Percentiles rank a stretch among this genome's conserved stretches.
Evolutionary conservation across 495 filamentous ascomycete species (phyloP).

Genomic region (Annulohypoxylon moriforme): DNA sequence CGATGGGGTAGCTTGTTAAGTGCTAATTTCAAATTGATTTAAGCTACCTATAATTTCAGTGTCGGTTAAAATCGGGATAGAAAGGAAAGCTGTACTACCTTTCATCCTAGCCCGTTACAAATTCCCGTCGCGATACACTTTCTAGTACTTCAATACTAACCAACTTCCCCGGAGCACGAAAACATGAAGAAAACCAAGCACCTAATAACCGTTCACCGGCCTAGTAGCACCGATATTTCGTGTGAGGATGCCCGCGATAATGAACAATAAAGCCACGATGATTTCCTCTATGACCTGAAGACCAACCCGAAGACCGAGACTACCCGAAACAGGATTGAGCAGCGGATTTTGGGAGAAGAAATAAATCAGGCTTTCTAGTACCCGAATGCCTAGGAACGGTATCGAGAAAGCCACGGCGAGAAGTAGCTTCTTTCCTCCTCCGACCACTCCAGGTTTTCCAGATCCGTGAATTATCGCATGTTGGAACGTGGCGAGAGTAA

Average conservation of each 20-base stretch:
- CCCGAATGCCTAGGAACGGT: conserved; percentile 47
- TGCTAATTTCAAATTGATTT: not conserved
- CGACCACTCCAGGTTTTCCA: not conserved
- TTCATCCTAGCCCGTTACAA: not conserved
- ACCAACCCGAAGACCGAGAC: conserved; percentile 43
- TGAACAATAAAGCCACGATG: conserved; percentile 42
- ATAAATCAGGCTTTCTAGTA: conserved; percentile 46
- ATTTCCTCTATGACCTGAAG: conserved; percentile 51
- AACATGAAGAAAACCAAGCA: not conserved
- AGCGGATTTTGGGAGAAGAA: conserved; percentile 37
- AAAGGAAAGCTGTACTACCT: too few species aligned
- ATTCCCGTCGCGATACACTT: not conserved
- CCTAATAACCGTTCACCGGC: not conserved
- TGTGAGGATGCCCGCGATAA: conserved; percentile 46
- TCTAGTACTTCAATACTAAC: not conserved
- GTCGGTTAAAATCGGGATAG: too few species aligned
- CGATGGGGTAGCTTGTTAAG: not conserved
- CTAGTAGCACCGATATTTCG: conserved; percentile 41
- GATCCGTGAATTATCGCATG: not conserved
- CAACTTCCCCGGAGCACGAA: not conserved
- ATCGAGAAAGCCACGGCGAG: conserved; percentile 46
- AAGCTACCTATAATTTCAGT: too few species aligned
- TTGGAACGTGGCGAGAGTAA: conserved; percentile 41
- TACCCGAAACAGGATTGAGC: conserved; percentile 42
- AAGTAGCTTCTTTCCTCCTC: conserved; percentile 40